phyloP scores from a whole-genome alignment of 306 rosid species.

The Casuarina equisetifolia region DNA sequence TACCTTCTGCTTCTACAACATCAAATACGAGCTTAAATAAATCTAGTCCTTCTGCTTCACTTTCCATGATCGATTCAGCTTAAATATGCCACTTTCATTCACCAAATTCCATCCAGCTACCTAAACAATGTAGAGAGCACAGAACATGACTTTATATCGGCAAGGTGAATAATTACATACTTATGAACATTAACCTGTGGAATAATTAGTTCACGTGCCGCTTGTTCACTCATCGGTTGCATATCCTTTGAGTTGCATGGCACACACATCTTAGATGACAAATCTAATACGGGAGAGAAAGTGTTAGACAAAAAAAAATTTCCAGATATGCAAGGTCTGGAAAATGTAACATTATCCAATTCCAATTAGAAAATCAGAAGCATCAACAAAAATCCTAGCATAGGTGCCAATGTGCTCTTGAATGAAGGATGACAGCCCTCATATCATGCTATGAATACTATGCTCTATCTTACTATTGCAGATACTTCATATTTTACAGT shows the following conservation, averaged over 20 bases:
- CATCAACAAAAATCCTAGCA: neutral
- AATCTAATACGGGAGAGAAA: slow-evolving; percentile 40
- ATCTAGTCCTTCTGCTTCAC: slow-evolving; percentile 81
- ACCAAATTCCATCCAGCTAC: slow-evolving; percentile 68
- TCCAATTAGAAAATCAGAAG: neutral
- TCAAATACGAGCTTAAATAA: slow-evolving; percentile 65
- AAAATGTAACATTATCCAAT: neutral
- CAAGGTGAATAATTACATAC: slow-evolving; percentile 3
- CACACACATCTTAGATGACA: slow-evolving; percentile 63
- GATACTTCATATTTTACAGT: neutral
- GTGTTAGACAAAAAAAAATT: neutral
- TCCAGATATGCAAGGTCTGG: neutral
- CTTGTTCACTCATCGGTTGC: slow-evolving; percentile 68
- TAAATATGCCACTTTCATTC: slow-evolving; percentile 56
- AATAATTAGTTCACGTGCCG: slow-evolving; percentile 48
- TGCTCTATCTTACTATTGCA: neutral
- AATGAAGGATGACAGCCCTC: neutral
- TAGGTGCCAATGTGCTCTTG: neutral
- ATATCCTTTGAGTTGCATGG: slow-evolving; percentile 70
- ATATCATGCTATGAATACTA: neutral
- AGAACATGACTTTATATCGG: neutral
- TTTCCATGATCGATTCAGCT: slow-evolving; percentile 65
- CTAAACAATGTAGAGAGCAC: slow-evolving; percentile 36
- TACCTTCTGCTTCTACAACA: slow-evolving; percentile 85
- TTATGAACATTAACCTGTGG: slow-evolving; percentile 45